Evolutionary conservation across 257 asterid genomes (phyloP).

Genomic region (Cynanchum wilfordii): DNA sequence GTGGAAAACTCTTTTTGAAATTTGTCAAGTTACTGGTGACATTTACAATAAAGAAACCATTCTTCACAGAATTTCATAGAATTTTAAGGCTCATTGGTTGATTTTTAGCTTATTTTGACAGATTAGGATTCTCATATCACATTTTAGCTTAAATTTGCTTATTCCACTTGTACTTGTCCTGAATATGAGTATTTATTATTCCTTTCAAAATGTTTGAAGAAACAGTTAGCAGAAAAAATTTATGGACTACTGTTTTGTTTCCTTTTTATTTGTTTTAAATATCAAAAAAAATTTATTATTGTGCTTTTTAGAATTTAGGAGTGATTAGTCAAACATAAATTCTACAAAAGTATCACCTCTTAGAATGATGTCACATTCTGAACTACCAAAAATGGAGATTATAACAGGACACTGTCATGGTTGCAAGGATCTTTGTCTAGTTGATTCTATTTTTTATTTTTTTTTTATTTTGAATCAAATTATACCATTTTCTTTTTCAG

Average conservation of each 20-base stretch:
- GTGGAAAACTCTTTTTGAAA: background rate
- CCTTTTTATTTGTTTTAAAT: background rate
- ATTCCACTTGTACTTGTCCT: background rate
- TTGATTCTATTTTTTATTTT: background rate
- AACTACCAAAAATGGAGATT: background rate
- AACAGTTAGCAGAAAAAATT: background rate
- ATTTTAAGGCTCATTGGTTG: no score
- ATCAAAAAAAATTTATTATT: background rate
- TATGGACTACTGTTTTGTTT: background rate
- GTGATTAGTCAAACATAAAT: background rate
- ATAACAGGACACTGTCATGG: background rate
- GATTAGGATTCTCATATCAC: no score
- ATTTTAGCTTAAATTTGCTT: background rate
- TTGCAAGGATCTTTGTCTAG: background rate
- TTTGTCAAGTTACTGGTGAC: background rate
- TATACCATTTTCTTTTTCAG: conserved; percentile 34
- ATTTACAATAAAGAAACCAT: background rate
- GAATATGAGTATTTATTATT: background rate
- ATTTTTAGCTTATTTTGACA: background rate
- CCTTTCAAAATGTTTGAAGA: background rate
- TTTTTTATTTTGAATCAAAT: conserved; percentile 16
- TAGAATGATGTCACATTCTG: background rate
- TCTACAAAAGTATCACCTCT: background rate
- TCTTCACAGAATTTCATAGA: background rate
- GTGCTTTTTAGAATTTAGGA: background rate